A percentile compares a stretch with the other conserved stretches of the same genome.
These are phyloP conservation scores for Alloteropsis angusta DNA, from an alignment of 202 grass and related monocot genomes.

Conservation along the genomic window DNA sequence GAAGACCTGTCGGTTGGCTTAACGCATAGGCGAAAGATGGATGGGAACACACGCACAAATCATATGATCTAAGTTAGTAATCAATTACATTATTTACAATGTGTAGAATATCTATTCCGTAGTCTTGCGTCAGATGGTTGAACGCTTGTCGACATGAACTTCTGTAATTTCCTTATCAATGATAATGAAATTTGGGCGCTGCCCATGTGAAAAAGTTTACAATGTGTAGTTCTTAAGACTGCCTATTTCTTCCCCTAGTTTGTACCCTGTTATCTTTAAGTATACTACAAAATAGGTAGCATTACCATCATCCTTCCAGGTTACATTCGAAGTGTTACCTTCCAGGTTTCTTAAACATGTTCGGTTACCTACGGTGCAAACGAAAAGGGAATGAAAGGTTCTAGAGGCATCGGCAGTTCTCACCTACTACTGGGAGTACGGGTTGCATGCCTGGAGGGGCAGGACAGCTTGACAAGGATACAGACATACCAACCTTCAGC, in stretches of 20 bases:
- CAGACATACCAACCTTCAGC: slow-evolving; percentile 19
- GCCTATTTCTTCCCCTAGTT: neutral
- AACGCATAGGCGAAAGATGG: neutral
- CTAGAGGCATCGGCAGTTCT: slow-evolving; percentile 14
- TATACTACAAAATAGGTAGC: neutral
- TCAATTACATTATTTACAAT: neutral
- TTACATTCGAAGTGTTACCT: neutral
- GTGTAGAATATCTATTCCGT: no score
- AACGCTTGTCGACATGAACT: no score
- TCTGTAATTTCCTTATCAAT: no score
- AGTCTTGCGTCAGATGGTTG: no score
- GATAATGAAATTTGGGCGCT: no score
- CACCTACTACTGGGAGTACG: neutral
- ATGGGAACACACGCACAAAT: neutral
- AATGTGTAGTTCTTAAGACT: neutral
- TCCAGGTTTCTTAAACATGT: slow-evolving; percentile 4
- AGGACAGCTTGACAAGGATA: slow-evolving; percentile 13
- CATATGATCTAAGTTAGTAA: slow-evolving; percentile 5
- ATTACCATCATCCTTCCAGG: neutral
- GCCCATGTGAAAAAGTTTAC: no score
- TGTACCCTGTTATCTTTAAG: neutral
- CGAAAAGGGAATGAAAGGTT: slow-evolving; percentile 6
- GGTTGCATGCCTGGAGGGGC: neutral
- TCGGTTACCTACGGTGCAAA: slow-evolving; percentile 1
- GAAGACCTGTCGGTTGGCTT: neutral